These are phyloP conservation scores for Nemania sp. DNA, from an alignment of 2,329 filamentous ascomycete genomes.

Conservation along the genomic window DNA sequence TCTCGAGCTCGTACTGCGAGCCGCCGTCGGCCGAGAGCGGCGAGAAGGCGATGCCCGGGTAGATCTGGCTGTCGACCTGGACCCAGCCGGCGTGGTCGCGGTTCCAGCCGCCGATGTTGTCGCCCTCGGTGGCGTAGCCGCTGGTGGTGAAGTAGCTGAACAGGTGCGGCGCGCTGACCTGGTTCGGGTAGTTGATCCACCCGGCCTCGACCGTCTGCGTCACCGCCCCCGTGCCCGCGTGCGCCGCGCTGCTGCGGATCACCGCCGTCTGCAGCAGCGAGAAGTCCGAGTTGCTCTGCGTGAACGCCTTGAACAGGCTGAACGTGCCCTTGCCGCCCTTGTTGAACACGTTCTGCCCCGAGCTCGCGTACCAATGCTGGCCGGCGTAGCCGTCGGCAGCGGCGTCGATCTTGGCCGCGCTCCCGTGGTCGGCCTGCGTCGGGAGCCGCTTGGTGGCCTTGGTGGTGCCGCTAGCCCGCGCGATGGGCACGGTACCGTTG, in stretches of 20 bases:
- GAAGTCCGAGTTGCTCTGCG: slow-evolving; percentile 18
- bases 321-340: slow-evolving; percentile 23
- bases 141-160: slow-evolving; percentile 28
- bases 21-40: slow-evolving; percentile 18
- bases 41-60: slow-evolving; percentile 22
- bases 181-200: slow-evolving; percentile 26
- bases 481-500: slow-evolving; percentile 24
- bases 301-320: slow-evolving; percentile 24
- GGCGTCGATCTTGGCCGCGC: background rate
- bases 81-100: slow-evolving; percentile 21
- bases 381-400: slow-evolving; percentile 6
- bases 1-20: slow-evolving; percentile 24
- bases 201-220: slow-evolving; percentile 26
- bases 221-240: slow-evolving; percentile 1
- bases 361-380: slow-evolving; percentile 26
- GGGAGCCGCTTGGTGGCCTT: slow-evolving; percentile 20
- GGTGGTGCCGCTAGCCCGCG: background rate
- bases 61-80: slow-evolving; percentile 16
- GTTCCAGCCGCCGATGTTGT: slow-evolving; percentile 28
- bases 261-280: slow-evolving; percentile 26
- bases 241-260: slow-evolving; percentile 12
- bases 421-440: background rate
- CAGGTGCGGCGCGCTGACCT: slow-evolving; percentile 18
- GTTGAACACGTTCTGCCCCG: slow-evolving; percentile 21
- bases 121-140: slow-evolving; percentile 18